These are phyloP conservation scores for Podosphaera fusca DNA, from an alignment of 2,329 filamentous ascomycete species.

Conservation along the genomic window DNA sequence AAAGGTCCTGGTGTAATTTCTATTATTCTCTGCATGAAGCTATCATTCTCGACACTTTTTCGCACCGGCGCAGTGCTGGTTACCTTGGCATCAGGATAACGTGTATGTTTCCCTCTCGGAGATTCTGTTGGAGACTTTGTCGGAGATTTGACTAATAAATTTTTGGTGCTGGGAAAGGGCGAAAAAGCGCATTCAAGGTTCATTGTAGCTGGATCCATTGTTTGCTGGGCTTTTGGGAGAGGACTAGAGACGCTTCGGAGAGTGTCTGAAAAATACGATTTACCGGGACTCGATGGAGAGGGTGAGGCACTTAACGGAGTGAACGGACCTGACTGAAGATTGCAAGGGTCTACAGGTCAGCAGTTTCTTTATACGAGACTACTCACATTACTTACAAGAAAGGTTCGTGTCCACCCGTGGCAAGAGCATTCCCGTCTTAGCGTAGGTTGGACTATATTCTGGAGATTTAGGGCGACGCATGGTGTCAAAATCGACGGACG, in stretches of 20 bases:
- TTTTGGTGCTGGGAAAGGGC: conserved; percentile 24
- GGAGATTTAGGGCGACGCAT: conserved; percentile 8
- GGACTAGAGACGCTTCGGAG: conserved; percentile 19
- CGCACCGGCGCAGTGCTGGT: conserved; percentile 22
- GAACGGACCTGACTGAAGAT: conserved; percentile 30
- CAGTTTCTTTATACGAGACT: not conserved
- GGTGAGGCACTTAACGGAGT: conserved; percentile 40
- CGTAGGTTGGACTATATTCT: conserved; percentile 8
- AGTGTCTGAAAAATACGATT: conserved; percentile 28
- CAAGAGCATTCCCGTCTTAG: conserved; percentile 20
- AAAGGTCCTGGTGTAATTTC: conserved; percentile 45
- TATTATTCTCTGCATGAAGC: conserved; percentile 38
- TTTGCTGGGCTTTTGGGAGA: conserved; percentile 17
- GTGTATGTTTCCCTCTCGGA: conserved; percentile 16
- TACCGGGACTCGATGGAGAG: conserved; percentile 24
- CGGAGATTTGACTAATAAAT: conserved; percentile 7
- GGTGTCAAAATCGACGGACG: conserved; percentile 8
- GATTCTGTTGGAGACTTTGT: not conserved
- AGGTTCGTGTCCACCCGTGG: conserved; percentile 27
- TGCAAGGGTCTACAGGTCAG: conserved; percentile 26
- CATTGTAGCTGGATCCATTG: conserved; percentile 20
- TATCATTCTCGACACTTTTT: conserved; percentile 18
- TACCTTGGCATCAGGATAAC: conserved; percentile 18
- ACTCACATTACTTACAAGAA: conserved; percentile 23
- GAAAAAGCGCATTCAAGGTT: conserved; percentile 29